Conservation (phyloP, 305 asterid genomes). For the Rubia occidens region DNA sequence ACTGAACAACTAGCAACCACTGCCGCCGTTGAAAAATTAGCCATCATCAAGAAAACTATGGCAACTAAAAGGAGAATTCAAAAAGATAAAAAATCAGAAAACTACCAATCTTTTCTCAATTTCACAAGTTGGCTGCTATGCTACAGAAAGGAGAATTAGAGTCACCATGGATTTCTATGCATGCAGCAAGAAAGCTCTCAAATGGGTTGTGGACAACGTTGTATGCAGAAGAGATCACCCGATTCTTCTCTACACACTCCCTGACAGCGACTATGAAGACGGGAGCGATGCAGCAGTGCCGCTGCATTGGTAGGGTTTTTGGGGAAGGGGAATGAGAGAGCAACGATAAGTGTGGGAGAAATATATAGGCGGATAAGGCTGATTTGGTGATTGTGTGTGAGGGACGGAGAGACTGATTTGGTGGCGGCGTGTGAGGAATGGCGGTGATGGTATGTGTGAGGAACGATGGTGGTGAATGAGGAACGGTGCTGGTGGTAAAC, state of each 20-base stretch:
- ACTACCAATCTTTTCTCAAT: background rate
- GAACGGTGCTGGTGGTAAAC: no score
- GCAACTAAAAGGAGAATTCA: background rate
- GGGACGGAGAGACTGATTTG: no score
- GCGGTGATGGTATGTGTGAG: no score
- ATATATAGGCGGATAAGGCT: no score
- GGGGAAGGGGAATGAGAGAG: constrained; percentile 8
- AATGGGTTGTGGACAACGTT: constrained; percentile 65
- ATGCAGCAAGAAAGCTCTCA: constrained; percentile 67
- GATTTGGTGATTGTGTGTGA: no score
- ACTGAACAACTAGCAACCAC: no score
- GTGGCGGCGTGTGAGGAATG: no score
- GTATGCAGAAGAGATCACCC: constrained; percentile 61
- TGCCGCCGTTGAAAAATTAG: no score
- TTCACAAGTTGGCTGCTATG: constrained; percentile 22
- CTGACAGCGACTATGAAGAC: constrained; percentile 49
- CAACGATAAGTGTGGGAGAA: no score
- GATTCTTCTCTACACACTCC: constrained; percentile 48
- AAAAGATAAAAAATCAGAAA: background rate
- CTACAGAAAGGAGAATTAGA: constrained; percentile 49
- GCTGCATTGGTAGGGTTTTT: no score
- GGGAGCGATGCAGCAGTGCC: constrained; percentile 30
- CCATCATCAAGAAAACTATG: no score
- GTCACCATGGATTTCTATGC: constrained; percentile 80
- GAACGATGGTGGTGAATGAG: no score